Evolutionary conservation across 768 basidiomycete species (phyloP), one percentile per base, ranked within the genome.

Genomic region (Trametes coccinea): DNA sequence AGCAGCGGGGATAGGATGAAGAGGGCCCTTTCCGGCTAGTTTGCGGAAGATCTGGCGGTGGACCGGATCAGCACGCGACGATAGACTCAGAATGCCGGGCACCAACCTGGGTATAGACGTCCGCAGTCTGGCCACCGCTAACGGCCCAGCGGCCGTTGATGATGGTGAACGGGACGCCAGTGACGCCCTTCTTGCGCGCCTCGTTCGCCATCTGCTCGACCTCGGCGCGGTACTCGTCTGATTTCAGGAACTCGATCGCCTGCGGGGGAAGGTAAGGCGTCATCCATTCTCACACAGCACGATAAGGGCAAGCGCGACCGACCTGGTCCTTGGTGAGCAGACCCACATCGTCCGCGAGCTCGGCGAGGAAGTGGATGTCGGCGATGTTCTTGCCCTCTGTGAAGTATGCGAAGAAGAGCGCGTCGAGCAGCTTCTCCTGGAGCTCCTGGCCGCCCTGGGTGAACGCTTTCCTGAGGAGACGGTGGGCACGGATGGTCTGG

Each of bases 141-240:
- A 92, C 80, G 5, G 86, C 89, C 86, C 88, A 93, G 69, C 86
- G 87, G 11, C 84, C 82, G 70, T 92, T 85, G 66, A 93, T 87
- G 67, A 93, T 83, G 30, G 85, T 87, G 77, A 91, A 84, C 7
- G 92, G 92, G 3, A 93, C 89, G 41, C 91, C 90, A 5, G 83
- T 85, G 53, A 93, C 83, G 16, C 90, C 90, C 58, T 85, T 82
- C 44, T 77, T 74, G 56, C 85, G 82, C 43, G 88, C 88, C 50
- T 84, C 80, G 8, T 79, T 77, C 67, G 85, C 86, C 74, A 87
- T 84, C 9, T 77, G 75, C 62, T 85, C 76, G 1, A 93, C 85
- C 64, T 90, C 88, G 54, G 80, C 77, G 67, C 82, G 78, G 59
- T 87, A 76, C 66, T 89, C 88, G 68, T 87, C 80, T 3, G 87